Base-by-base conservation (phyloP, 177 flowering plant species). In the Vitis hybrid region DNA sequence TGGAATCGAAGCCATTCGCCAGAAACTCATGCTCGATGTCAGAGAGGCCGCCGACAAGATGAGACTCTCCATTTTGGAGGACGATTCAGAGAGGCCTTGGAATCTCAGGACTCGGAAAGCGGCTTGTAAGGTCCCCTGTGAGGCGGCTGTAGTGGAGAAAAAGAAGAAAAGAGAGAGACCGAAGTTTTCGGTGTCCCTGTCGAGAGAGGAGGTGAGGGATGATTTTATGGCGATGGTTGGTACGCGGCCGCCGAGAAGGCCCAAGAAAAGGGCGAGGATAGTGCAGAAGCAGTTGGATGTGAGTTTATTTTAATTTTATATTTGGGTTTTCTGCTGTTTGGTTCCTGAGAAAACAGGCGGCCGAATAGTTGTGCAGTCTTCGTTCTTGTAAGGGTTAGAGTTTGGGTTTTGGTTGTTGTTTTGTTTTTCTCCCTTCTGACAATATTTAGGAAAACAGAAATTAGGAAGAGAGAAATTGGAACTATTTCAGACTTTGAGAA, bases 241-340 rank as follows among this genome's bases (percentile, higher is more conserved):
- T 7, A 78, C 72, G 11, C 74, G 79, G 54, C 88, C 88, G 1
- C 70, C 84, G 3, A 71, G 87, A 27, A 73, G 82, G 58, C 84
- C 88, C 1, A 79, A 75, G 72, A 82, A 79, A 72, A 70, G 86
- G 60, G 62, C 85, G 4, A 75, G 65, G 59, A 74, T 21, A 3
- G 74, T 83, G 13, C 86, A 85, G 80, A 83, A 71, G 74, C 79
- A 79, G 51, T 57, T 85, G 60, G 83, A 80, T 79, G 85, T 82
- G 52, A 69, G 80, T 56, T 58, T 18, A 8, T 57, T 50, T 2
- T 14, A 30, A 60, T 56, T 21, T 15, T 17, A 12, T 11, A 11
- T 46, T 57, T 21, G 21, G n/a, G 56, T 64, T 46, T 55, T 12
- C 6, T 46, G 40, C 13, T 18, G 32, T 70, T 56, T 52, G 65